Base-by-base conservation (phyloP, 2,329 filamentous ascomycete species). In the Ceratocystis harringtonii region DNA sequence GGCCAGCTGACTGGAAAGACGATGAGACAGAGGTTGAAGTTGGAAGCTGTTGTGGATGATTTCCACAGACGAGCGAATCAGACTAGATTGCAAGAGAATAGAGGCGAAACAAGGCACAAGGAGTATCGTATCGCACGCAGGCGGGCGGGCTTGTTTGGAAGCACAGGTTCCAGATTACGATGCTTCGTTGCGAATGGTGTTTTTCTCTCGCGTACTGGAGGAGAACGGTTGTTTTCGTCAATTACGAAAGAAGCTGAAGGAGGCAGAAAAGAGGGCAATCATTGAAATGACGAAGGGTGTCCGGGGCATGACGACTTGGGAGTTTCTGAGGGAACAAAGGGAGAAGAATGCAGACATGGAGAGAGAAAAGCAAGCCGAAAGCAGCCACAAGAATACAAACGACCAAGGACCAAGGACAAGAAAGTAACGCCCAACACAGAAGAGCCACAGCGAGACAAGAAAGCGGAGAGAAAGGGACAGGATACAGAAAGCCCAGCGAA, bases 271-370 rank as follows among this genome's bases (percentile, higher is more conserved):
- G 52, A 57, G 32, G 52, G 22, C 28, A 32, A 25, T 32, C 25
- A 57, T 57, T 57, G 22, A 57, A 30, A 32, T 61, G 36, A 61
- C 25, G 45, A 61, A 44, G 32, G 60, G 60, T 32, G 17, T 28
- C 60, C 45, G 36, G 44, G 60, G 60, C 60, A 61, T 61, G 60
- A 28, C 60, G 32, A 61, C 19, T 32, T 43, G n/a, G 44, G 41
- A 36, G 32, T 22, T 30, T 30, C 52, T 30, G 22, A 50, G 17
- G 17, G 30, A 25, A 45, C 22, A 32, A 62, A 30, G 44, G 28
- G 61, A 62, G 61, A 17, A 48, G 61, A 28, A 12, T 57, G 52
- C 52, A 62, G 30, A 48, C 5, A 43, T 17, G 22, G 22, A 44
- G 19, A 8, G 12, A 22, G 17, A 41, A 36, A 15, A 43, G 19